Percentiles rank a stretch among this genome's conserved stretches.
Conservation (phyloP, 2,329 filamentous ascomycete species). For the Xylariaceae sp. region DNA sequence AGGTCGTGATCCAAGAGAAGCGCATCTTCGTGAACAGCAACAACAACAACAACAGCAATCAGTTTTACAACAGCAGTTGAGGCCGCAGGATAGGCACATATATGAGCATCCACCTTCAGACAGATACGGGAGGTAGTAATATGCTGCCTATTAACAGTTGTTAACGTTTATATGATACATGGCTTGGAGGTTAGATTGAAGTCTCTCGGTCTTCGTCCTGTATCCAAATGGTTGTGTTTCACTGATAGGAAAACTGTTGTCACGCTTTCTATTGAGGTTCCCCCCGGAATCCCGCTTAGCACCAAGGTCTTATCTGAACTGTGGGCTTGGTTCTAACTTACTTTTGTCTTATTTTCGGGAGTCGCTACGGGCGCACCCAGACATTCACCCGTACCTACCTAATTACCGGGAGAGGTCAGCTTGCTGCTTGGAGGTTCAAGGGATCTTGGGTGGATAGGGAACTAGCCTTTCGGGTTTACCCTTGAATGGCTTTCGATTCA, state of each 20-base stretch:
- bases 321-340: too few species aligned
- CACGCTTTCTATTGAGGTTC: too few species aligned
- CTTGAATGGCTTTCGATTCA: too few species aligned
- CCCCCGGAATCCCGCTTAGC: too few species aligned
- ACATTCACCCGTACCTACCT: too few species aligned
- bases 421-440: too few species aligned
- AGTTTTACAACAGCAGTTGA: constrained; percentile 35
- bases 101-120: constrained; percentile 41
- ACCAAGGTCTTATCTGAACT: too few species aligned
- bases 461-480: too few species aligned
- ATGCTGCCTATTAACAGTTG: constrained; percentile 2
- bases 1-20: constrained; percentile 34
- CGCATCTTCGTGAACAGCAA: constrained; percentile 35
- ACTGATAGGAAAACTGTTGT: background rate
- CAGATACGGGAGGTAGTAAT: constrained; percentile 38
- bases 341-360: too few species aligned
- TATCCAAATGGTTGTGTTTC: background rate
- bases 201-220: background rate
- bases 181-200: background rate
- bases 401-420: too few species aligned
- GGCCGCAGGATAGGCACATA: constrained; percentile 38
- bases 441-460: too few species aligned
- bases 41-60: constrained; percentile 18
- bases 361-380: too few species aligned
- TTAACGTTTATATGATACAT: background rate